Evolutionary conservation across 345 rosid genomes (phyloP).

Genomic region (Viola odorata): DNA sequence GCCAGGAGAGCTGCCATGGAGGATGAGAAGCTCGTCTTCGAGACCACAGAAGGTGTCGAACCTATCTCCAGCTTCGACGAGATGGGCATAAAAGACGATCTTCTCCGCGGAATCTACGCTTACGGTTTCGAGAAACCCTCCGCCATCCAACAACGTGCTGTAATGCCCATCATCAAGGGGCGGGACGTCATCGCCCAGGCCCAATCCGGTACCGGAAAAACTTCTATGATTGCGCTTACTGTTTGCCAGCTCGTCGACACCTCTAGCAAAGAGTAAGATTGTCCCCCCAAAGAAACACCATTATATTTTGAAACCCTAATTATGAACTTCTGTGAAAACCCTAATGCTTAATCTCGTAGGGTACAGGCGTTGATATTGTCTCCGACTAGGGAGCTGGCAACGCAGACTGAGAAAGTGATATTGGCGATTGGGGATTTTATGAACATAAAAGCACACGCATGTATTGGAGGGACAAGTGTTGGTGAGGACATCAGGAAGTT

Average conservation of each 20-base stretch:
- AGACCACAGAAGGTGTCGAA: constrained; percentile 87
- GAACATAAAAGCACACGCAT: constrained; percentile 74
- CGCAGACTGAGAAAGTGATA: constrained; percentile 81
- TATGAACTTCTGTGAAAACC: constrained; percentile 2
- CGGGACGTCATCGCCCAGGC: constrained; percentile 97
- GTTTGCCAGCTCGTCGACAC: constrained; percentile 80
- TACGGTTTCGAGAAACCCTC: constrained; percentile 94
- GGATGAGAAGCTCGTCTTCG: constrained; percentile 63
- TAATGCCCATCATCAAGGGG: constrained; percentile 84
- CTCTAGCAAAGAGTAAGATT: constrained; percentile 59
- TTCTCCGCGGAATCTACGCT: constrained; percentile 77
- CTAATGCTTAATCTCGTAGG: constrained; percentile 35
- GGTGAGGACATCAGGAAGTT: constrained; percentile 89
- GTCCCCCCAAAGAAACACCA: background rate
- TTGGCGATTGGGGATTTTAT: constrained; percentile 66
- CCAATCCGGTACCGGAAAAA: constrained; percentile 94
- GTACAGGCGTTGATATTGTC: constrained; percentile 91
- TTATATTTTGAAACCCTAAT: too few relatives aligned
- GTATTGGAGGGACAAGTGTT: constrained; percentile 90
- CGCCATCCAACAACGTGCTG: constrained; percentile 90
- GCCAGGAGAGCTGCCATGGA: constrained; percentile 35
- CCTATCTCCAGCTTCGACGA: constrained; percentile 68
- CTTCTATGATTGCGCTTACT: constrained; percentile 89
- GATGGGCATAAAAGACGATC: constrained; percentile 76
- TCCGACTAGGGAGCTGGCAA: constrained; percentile 89